Evolutionary conservation across 2,329 filamentous ascomycete species (phyloP), one percentile per base, ranked within the genome.

Genomic region (Diaporthe aspalathi): DNA sequence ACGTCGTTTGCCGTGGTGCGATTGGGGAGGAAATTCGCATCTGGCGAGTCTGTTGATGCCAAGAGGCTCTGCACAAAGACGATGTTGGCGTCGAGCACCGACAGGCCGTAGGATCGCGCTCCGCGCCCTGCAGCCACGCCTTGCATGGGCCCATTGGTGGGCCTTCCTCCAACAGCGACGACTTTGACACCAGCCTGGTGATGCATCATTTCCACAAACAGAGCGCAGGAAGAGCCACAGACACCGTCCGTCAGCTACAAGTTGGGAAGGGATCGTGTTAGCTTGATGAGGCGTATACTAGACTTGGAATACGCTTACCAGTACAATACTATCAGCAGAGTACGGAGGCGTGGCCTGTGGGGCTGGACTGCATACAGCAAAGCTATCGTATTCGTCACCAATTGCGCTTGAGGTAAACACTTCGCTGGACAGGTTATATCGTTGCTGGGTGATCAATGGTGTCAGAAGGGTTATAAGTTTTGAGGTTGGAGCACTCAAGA

Each of bases 51-150:
- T 7, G 35, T 8, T 2, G 54, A 40, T 32, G 68, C 24, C 49
- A 76, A 74, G 27, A 68, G 67, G 5, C 52, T 62, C 54, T 57
- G 54, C 22, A 16, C 54, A 57, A 57, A 57, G 54, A 5, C n/a
- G 8, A 57, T 57, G 63, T 74, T 72, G 24, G 73, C 65, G 22
- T 73, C 76, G 17, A 74, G 71, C 53, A 76, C 56, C 22, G 72
- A 47, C 22, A 73, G 67, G 22, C 60, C 74, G 73, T 75, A 80
- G 2, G 72, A 65, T 11, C 80, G 81, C 1, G 80, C 81, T 40
- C 91, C 91, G 75, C 91, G 90, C 60, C 89, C 86, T n/a, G 90
- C 91, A n/a, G 90, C 90, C 22, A 91, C 83, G 5, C 84, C 86
- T 81, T 92, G 89, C 82, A 91, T 92, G 0, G 86, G 85, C 0